Conservation (phyloP, 805 yeast genomes). For the Candida quercuum region DNA sequence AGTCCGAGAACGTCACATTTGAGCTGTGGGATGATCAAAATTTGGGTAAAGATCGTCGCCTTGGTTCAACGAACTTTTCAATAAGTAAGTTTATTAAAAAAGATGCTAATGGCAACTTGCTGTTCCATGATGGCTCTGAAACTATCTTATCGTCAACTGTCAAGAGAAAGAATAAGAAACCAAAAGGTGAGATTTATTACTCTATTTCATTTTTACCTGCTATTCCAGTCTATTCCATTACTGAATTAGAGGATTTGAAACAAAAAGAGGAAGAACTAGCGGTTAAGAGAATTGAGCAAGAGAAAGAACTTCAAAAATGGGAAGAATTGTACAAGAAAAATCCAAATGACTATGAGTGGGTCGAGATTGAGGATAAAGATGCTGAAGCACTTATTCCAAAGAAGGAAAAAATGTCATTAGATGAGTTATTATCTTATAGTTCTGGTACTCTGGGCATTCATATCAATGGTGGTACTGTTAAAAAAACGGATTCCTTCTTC, state of each 20-base stretch:
- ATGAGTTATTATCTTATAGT: slow-evolving; percentile 47
- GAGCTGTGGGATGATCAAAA: slow-evolving; percentile 65
- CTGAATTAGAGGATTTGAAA: slow-evolving; percentile 45
- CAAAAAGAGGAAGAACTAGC: slow-evolving; percentile 35
- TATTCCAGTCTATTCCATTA: slow-evolving; percentile 54
- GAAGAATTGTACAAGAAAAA: slow-evolving; percentile 44
- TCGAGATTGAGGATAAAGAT: slow-evolving; percentile 39
- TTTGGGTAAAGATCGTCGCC: slow-evolving; percentile 53
- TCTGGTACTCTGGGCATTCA: slow-evolving; percentile 61
- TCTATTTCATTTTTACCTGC: slow-evolving; percentile 63
- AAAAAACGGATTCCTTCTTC: slow-evolving; percentile 43
- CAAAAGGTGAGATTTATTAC: slow-evolving; percentile 47
- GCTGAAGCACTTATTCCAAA: slow-evolving; percentile 27
- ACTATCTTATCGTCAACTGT: slow-evolving; percentile 34
- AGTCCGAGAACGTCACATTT: slow-evolving; percentile 52
- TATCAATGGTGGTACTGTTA: slow-evolving; percentile 43
- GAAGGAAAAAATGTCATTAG: slow-evolving; percentile 44
- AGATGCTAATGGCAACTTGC: slow-evolving; percentile 39
- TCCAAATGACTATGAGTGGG: slow-evolving; percentile 65
- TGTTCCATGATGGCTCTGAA: slow-evolving; percentile 47
- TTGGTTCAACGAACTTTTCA: slow-evolving; percentile 54
- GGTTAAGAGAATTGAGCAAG: slow-evolving; percentile 29
- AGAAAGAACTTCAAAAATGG: slow-evolving; percentile 37
- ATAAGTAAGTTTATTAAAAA: slow-evolving; percentile 44
- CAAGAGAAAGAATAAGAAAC: slow-evolving; percentile 30